Evolutionary conservation across 805 yeast genomes (phyloP), one percentile per base, ranked within the genome.

Genomic region (Candida tibetensis): DNA sequence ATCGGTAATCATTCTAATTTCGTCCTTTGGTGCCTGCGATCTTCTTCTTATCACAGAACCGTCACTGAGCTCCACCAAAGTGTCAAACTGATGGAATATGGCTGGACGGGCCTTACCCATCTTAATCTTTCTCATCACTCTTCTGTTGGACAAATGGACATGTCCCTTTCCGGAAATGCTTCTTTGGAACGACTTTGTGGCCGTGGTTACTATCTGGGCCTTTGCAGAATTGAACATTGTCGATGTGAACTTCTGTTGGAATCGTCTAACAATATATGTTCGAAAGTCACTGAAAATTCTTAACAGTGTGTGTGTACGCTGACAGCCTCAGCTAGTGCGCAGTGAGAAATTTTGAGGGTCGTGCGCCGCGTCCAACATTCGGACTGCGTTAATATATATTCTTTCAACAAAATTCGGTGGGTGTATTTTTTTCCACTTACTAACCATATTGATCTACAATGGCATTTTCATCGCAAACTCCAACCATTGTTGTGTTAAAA

Each of bases 401-500:
- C n/a, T n/a, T n/a, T n/a, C n/a, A n/a, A n/a, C n/a, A n/a, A n/a
- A n/a, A n/a, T n/a, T n/a, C n/a, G n/a, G n/a, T n/a, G n/a, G n/a
- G n/a, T n/a, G n/a, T n/a, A n/a, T n/a, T n/a, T n/a, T n/a, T n/a
- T n/a, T n/a, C n/a, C n/a, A n/a, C n/a, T n/a, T n/a, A n/a, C n/a
- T 10, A 21, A 7, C 25, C 25, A 21, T 10, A 10, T 10, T 21
- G 25, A 21, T 21, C 18, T 27, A 21, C 10, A 35, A 90, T 89
- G 96, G 84, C 83, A 56, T 88, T 87, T 59, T 86, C 91, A 47
- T 85, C 85, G 39, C 96, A 90, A 63, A 85, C 97, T 27, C 99
- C 99, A 32, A 91, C 99, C n/a, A 86, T 91, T 52, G 98, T 93
- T 46, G 98, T 93, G 37, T 79, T 93, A 45, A 91, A 90, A 61